phyloP scores from a whole-genome alignment of 2,329 filamentous ascomycete genomes.

The Ceratocystis cacaofunesta region DNA sequence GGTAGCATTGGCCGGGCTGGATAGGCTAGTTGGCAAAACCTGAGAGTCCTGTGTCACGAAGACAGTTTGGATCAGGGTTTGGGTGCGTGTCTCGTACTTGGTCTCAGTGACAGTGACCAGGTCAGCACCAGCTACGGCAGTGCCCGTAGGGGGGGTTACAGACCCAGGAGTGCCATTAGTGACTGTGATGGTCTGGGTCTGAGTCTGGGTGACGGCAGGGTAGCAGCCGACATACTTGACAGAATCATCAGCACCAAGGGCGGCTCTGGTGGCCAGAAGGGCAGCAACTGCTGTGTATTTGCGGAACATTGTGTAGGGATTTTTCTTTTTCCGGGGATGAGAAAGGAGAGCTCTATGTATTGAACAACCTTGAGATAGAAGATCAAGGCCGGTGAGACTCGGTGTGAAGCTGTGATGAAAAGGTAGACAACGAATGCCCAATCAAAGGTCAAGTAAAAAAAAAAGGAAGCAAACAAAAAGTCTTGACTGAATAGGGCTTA shows the following conservation, averaged over 20 bases:
- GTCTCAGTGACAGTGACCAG: background rate
- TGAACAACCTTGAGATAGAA: no score
- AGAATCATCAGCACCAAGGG: slow-evolving; percentile 1
- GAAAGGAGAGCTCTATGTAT: background rate
- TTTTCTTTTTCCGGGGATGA: background rate
- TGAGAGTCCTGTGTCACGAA: slow-evolving; percentile 1
- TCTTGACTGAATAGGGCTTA: no score
- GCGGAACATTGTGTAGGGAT: slow-evolving; percentile 6
- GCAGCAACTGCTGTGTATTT: slow-evolving; percentile 14
- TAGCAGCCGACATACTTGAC: slow-evolving; percentile 7
- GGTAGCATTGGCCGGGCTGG: background rate
- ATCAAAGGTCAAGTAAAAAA: background rate
- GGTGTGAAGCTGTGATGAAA: background rate
- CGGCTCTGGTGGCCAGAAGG: slow-evolving; percentile 8
- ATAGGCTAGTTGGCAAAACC: background rate
- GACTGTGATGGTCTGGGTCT: background rate
- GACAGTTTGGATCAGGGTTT: slow-evolving; percentile 8
- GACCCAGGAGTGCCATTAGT: background rate
- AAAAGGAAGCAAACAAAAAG: no score
- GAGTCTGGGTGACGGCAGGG: slow-evolving; percentile 9
- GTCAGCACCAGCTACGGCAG: background rate
- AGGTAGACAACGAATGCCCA: no score
- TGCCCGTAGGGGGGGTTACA: background rate
- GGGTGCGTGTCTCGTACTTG: background rate
- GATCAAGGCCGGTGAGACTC: no score